Evolutionary conservation across 768 basidiomycete genomes (phyloP).

Genomic region (Mycena filopes): DNA sequence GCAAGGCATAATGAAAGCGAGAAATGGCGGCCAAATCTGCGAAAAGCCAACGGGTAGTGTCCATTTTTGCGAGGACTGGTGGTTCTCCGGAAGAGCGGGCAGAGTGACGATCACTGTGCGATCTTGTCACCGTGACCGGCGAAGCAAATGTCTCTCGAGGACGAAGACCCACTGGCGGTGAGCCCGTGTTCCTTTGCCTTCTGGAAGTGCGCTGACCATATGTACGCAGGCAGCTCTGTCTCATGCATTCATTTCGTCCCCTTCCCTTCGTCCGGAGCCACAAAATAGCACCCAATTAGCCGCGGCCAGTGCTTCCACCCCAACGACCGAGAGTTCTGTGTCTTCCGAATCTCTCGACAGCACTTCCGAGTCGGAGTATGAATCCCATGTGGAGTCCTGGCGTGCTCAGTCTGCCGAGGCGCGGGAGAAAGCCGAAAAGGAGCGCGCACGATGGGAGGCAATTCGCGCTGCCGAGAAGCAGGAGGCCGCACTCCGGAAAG

Average conservation of each 20-base stretch:
- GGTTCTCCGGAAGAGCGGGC: no score
- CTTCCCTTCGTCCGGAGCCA: constrained; percentile 34
- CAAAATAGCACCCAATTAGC: constrained; percentile 26
- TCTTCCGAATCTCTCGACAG: constrained; percentile 48
- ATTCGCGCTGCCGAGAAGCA: constrained; percentile 66
- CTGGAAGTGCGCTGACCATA: constrained; percentile 14
- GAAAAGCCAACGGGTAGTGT: no score
- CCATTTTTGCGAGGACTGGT: no score
- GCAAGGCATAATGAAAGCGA: background rate
- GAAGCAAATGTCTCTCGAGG: constrained; percentile 29
- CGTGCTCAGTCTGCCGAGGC: constrained; percentile 76
- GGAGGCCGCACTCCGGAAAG: constrained; percentile 51
- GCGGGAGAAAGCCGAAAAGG: constrained; percentile 78
- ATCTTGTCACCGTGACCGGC: background rate
- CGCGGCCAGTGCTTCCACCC: constrained; percentile 9
- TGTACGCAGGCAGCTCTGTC: constrained; percentile 44
- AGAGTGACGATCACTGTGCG: no score
- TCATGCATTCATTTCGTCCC: constrained; percentile 44
- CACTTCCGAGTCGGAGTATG: constrained; percentile 75
- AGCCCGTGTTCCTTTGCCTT: constrained; percentile 9
- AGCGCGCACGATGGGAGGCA: constrained; percentile 77
- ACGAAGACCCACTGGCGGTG: constrained; percentile 47
- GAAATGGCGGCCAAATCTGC: background rate
- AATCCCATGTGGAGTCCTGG: constrained; percentile 76
- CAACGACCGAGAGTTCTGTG: constrained; percentile 27